phyloP scores from a whole-genome alignment of 1,284 basidiomycete species.

The Moniliella sp. region DNA sequence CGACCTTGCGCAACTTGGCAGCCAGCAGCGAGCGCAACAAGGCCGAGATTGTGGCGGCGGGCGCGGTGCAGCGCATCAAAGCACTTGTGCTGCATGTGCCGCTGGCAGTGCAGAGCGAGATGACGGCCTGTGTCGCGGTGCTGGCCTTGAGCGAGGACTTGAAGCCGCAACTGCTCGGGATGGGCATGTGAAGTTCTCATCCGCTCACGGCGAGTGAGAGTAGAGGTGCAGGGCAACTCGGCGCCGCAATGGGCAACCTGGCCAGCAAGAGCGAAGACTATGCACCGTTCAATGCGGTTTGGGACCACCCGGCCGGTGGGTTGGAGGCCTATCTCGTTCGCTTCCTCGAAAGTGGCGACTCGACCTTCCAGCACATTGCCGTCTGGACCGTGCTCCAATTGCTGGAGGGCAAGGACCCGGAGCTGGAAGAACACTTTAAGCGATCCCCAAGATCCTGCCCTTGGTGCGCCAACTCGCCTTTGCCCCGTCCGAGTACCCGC shows the following conservation, averaged over 20 bases:
- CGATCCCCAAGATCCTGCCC: constrained; percentile 16
- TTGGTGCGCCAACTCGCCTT: constrained; percentile 19
- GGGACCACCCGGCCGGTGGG: constrained; percentile 91
- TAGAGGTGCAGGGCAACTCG: constrained; percentile 95
- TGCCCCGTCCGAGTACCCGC: too few species aligned
- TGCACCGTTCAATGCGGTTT: constrained; percentile 86
- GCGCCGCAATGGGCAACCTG: constrained; percentile 92
- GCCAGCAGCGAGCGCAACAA: constrained; percentile 97
- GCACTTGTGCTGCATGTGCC: constrained; percentile 84
- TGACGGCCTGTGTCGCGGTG: constrained; percentile 86
- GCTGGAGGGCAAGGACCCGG: constrained; percentile 63
- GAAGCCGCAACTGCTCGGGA: constrained; percentile 50
- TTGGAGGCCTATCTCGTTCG: constrained; percentile 84
- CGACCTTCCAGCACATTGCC: constrained; percentile 99
- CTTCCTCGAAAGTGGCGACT: constrained; percentile 78
- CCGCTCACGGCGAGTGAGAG: constrained; percentile 84
- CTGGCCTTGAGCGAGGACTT: constrained; percentile 29
- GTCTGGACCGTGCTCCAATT: constrained; percentile 83
- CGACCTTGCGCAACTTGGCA: constrained; percentile 82
- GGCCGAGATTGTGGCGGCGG: constrained; percentile 88
- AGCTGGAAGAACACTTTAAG: constrained; percentile 31
- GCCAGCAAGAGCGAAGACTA: constrained; percentile 87
- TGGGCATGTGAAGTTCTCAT: constrained; percentile 96
- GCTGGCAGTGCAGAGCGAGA: constrained; percentile 91
- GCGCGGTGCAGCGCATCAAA: constrained; percentile 95